Conservation (phyloP, 2,329 filamentous ascomycete genomes). For the Ascochyta lentis region DNA sequence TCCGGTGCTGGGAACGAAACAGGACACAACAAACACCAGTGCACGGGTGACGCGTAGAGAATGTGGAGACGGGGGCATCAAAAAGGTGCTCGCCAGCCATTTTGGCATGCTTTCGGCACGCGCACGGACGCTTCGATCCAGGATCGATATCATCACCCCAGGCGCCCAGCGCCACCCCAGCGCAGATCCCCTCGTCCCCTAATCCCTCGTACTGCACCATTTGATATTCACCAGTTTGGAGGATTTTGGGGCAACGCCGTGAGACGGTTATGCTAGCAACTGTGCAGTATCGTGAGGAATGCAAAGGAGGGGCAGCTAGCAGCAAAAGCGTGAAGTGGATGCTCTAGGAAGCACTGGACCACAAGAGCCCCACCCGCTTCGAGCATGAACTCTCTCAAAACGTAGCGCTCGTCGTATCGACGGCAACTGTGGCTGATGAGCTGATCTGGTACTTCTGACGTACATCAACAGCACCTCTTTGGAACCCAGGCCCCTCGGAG, state of each 20-base stretch:
- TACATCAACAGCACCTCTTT: constrained; percentile 18
- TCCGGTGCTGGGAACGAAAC: constrained; percentile 4
- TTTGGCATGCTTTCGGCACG: constrained; percentile 10
- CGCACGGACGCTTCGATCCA: constrained; percentile 10
- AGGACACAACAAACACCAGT: not conserved
- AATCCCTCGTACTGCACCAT: constrained; percentile 2
- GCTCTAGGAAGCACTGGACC: constrained; percentile 10
- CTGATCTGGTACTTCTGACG: constrained; percentile 22
- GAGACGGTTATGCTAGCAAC: not conserved
- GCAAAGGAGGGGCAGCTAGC: not conserved
- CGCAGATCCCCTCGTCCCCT: constrained; percentile 5
- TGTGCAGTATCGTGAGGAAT: not conserved
- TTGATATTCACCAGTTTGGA: not conserved
- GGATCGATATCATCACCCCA: constrained; percentile 12
- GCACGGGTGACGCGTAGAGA: constrained; percentile 8
- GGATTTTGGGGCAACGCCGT: not conserved
- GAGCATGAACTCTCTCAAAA: constrained; percentile 18
- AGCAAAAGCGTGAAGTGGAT: constrained; percentile 1
- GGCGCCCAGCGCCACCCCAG: constrained; percentile 10
- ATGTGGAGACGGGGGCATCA: constrained; percentile 7
- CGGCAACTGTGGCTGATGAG: constrained; percentile 20
- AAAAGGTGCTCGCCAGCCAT: constrained; percentile 11
- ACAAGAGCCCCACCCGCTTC: constrained; percentile 6
- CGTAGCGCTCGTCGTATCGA: constrained; percentile 15
- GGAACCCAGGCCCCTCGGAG: constrained; percentile 6